Evolutionary conservation across 2,329 filamentous ascomycete genomes (phyloP).

Genomic region (Ambrosiella xylebori): DNA sequence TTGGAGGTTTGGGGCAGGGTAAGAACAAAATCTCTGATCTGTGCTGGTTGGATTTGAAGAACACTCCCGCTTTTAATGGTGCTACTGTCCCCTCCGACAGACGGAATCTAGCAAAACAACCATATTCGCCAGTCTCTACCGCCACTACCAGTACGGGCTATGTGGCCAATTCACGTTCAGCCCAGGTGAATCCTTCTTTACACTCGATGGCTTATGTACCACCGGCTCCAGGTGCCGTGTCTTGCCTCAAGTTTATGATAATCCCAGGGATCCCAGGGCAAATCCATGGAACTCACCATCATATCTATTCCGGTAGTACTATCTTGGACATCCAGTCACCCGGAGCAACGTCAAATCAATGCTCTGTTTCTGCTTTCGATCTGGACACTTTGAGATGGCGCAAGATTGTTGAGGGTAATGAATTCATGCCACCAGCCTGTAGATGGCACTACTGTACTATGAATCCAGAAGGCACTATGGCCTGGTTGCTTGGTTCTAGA

Average conservation of each 20-base stretch:
- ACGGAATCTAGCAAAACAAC: constrained; percentile 22
- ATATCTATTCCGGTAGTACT: constrained; percentile 82
- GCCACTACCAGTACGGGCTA: constrained; percentile 45
- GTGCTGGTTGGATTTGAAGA: constrained; percentile 93
- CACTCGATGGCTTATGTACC: constrained; percentile 62
- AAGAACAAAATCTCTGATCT: constrained; percentile 95
- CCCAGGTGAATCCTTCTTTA: constrained; percentile 49
- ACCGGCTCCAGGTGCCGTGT: constrained; percentile 75
- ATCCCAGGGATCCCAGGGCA: constrained; percentile 76
- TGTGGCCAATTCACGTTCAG: constrained; percentile 49
- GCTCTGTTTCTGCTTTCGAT: constrained; percentile 77
- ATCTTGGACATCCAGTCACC: constrained; percentile 90
- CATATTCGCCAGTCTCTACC: constrained; percentile 23
- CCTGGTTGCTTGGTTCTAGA: constrained; percentile 87
- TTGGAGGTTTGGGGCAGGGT: constrained; percentile 82
- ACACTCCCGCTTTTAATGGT: constrained; percentile 63
- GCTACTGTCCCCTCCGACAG: constrained; percentile 40
- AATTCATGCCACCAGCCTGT: constrained; percentile 83
- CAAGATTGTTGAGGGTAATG: constrained; percentile 80
- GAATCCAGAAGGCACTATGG: constrained; percentile 87
- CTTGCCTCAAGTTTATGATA: constrained; percentile 74
- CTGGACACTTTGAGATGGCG: constrained; percentile 81
- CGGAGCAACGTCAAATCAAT: constrained; percentile 72
- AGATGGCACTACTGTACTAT: constrained; percentile 97
- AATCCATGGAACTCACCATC: constrained; percentile 83